Percentiles rank a stretch among this genome's conserved stretches.
Evolutionary conservation across 2,329 filamentous ascomycete genomes (phyloP).

Genomic region (Ustulina deusta): DNA sequence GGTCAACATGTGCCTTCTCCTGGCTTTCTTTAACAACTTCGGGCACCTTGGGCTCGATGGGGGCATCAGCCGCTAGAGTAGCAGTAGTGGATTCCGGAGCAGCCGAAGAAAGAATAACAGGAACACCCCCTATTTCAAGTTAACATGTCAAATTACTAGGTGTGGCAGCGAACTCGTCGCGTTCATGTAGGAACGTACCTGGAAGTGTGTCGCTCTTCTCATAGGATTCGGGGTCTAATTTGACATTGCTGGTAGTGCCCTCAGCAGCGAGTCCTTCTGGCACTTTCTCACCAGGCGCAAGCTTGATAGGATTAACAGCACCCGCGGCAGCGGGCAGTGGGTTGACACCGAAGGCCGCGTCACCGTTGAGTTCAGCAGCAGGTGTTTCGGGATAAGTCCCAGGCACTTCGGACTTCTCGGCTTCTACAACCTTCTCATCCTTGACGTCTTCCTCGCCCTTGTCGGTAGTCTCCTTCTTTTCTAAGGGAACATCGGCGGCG

Average conservation of each 20-base stretch:
- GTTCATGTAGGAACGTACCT: constrained; percentile 50
- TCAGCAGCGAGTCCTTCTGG: constrained; percentile 77
- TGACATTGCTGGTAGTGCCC: constrained; percentile 77
- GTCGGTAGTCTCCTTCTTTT: constrained; percentile 60
- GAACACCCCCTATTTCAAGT: constrained; percentile 42
- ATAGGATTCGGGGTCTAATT: constrained; percentile 86
- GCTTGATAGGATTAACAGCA: constrained; percentile 81
- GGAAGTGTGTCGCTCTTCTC: constrained; percentile 78
- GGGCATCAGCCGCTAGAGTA: constrained; percentile 57
- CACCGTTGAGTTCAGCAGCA: constrained; percentile 57
- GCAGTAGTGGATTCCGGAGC: constrained; percentile 60
- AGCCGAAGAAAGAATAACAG: constrained; percentile 48
- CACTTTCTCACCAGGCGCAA: constrained; percentile 84
- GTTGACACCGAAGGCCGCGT: constrained; percentile 62
- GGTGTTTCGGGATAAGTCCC: constrained; percentile 82
- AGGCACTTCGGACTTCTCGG: constrained; percentile 63
- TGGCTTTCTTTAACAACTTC: constrained; percentile 79
- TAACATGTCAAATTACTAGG: constrained; percentile 12
- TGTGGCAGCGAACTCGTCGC: constrained; percentile 7
- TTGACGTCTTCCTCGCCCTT: constrained; percentile 21
- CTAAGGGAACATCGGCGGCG: constrained; percentile 73
- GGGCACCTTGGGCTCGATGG: constrained; percentile 64
- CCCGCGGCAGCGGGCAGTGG: constrained; percentile 73
- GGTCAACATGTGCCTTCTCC: constrained; percentile 69
- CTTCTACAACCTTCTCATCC: constrained; percentile 30